Base-by-base conservation (phyloP, 257 asterid species). In the Lantana camara region DNA sequence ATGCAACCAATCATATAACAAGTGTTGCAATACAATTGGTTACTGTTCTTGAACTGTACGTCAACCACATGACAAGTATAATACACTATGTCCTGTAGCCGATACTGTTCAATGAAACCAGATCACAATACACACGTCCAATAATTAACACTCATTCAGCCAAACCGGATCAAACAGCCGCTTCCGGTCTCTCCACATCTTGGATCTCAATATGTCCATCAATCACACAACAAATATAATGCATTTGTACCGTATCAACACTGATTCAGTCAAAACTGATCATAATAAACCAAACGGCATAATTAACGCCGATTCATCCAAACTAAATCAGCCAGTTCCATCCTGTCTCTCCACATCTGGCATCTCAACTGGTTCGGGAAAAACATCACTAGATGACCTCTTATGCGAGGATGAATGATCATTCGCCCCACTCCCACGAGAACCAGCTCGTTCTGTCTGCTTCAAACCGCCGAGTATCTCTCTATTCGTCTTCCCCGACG, bases 341-440 rank as follows among this genome's bases (percentile, higher is more conserved):
- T 81, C 77, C 63, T 67, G 74, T 60, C 80, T 64, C 57, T 85
- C 85, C 9, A 59, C 46, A 63, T 83, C 94, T 5, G 54, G 79
- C 47, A 73, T 63, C 34, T 82, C 89, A 8, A 67, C 50, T 1
- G 88, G 90, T 30, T 79, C 88, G 0, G 91, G 91, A 63, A 84
- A 82, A 57, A 87, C 84, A 14, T 78, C 91, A 16, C 89, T 84
- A 5, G 89, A 78, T 1, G 87, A 80, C 75, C 77, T 74, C 22
- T 82, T 84, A 56, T 81, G 79, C 4, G 89, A 78, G 3, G 86
- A 84, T 0, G 89, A 82, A 57, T 76, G 46, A 10, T 82, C 85
- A 12, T 67, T 75, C 17, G 44, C 68, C 3, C 90, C 88, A 14
- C 94, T 85, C 10, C 89, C 79, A 49, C 75, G 87, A 27, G 96